phyloP scores from a whole-genome alignment of 2,329 filamentous ascomycete species.

The Talaromyces sp. region DNA sequence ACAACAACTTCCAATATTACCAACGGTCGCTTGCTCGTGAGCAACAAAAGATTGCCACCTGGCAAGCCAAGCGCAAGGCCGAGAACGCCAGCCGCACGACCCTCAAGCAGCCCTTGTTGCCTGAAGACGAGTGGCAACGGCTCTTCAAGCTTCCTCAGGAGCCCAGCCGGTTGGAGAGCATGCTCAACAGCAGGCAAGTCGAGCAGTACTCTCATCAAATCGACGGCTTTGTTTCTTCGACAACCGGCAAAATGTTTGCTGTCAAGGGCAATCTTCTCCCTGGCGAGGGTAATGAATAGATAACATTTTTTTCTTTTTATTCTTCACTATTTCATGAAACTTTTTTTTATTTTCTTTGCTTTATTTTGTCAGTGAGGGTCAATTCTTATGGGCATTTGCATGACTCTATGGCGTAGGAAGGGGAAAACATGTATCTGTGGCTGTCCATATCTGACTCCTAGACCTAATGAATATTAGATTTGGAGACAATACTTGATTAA shows the following conservation, averaged over 20 bases:
- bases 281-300: conserved; percentile 41
- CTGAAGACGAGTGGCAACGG: conserved; percentile 97
- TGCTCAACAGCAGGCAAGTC: conserved; percentile 92
- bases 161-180: conserved; percentile 84
- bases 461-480: conserved; percentile 1
- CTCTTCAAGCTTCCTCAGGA: conserved; percentile 97
- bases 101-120: conserved; percentile 81
- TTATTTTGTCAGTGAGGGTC: conserved; percentile 10
- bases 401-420: conserved; percentile 38
- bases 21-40: conserved; percentile 89
- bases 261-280: conserved; percentile 67
- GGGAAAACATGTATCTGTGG: conserved; percentile 24
- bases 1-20: conserved; percentile 99
- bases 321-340: conserved; percentile 16
- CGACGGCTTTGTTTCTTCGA: conserved; percentile 86
- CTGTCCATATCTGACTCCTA: conserved; percentile 7
- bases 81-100: conserved; percentile 82
- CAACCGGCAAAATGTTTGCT: conserved; percentile 97
- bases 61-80: conserved; percentile 93
- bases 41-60: conserved; percentile 92
- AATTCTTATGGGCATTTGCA: conserved; percentile 24
- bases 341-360: conserved; percentile 11
- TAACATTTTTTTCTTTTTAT: conserved; percentile 14
- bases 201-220: conserved; percentile 98
- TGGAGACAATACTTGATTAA: background rate